Percentiles rank a stretch among this genome's conserved stretches.
Evolutionary conservation across 495 filamentous ascomycete species (phyloP).

Genomic region (Trichoderma virens): DNA sequence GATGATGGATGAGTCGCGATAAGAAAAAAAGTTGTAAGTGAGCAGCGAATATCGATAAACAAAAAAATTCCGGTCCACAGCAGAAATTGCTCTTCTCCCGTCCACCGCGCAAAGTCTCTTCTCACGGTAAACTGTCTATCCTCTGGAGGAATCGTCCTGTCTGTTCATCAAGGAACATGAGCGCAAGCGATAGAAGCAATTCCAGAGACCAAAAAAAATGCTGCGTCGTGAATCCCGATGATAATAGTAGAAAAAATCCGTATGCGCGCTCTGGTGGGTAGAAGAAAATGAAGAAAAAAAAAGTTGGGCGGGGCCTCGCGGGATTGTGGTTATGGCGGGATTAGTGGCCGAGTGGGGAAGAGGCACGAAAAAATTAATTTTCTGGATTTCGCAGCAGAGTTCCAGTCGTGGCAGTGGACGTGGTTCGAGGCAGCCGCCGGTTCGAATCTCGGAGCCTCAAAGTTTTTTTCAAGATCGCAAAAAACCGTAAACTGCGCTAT

Average conservation of each 20-base stretch:
- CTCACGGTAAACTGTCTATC: neutral
- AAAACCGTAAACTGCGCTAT: neutral
- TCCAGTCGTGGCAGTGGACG: neutral
- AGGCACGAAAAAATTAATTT: neutral
- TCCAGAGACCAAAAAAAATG: neutral
- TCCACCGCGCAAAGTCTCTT: neutral
- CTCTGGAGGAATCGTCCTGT: neutral
- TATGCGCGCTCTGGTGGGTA: neutral
- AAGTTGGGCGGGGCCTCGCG: neutral
- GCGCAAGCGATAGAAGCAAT: neutral
- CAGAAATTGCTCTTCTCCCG: neutral
- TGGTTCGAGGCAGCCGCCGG: neutral
- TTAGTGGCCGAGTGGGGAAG: constrained; percentile 2
- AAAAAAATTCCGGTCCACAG: neutral
- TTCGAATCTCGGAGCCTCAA: neutral
- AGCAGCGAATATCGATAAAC: constrained; percentile 1
- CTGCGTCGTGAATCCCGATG: neutral
- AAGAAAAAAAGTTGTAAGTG: neutral
- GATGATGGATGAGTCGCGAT: neutral
- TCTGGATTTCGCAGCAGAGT: neutral
- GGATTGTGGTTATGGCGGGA: neutral
- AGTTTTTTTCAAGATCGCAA: neutral
- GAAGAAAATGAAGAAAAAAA: neutral
- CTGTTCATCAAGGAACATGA: neutral
- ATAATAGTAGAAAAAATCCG: neutral